Base-by-base conservation (phyloP, 768 basidiomycete species). In the Trametes elegans region DNA sequence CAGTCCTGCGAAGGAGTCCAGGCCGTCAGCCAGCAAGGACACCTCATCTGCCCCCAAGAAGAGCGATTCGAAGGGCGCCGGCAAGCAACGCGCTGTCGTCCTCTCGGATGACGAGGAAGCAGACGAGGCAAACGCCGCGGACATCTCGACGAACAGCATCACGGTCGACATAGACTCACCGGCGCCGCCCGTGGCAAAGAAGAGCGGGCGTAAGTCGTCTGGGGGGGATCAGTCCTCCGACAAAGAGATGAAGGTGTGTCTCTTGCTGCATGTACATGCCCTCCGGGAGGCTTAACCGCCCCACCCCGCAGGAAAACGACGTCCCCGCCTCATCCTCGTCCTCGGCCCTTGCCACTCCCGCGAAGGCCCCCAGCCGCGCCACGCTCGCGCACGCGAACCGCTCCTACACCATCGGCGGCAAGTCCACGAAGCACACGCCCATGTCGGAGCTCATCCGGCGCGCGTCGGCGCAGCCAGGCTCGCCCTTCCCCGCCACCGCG, bases 391-490 rank as follows among this genome's bases (percentile, higher is more conserved):
- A 42, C 14, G 35, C 43, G 14, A 43, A 59, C 18, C 66, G 66
- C 40, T 39, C 61, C 2, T 77, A 80, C 57, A 76, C 79, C 42
- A 74, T 81, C 55, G 78, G 64, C 46, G 53, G 77, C n/a, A 73
- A 79, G 3, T 73, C 73, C 47, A 71, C 67, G 3, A 83, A 77
- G 60, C 68, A 76, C 21, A 81, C 82, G 3, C 79, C 86, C 4
- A 87, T 91, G 85, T 79, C 82, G 44, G 89, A 90, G 66, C 80
- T 90, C 58, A 88, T 90, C 58, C 79, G 81, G 43, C 84, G 82
- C 50, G 88, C 82, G 27, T 85, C 83, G 64, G 82, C 86, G 1
- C 75, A 80, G 55, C 83, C 86, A 14, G 80, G 74, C 49, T 86
- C 88, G 9, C 86, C 84, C 0, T 84, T 81, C 65, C 63, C 73